A percentile compares a stretch with the other conserved stretches of the same genome.
These are phyloP conservation scores for Discostella stelligeroides DNA, from an alignment of 108 stramenopile species.

Conservation along the genomic window DNA sequence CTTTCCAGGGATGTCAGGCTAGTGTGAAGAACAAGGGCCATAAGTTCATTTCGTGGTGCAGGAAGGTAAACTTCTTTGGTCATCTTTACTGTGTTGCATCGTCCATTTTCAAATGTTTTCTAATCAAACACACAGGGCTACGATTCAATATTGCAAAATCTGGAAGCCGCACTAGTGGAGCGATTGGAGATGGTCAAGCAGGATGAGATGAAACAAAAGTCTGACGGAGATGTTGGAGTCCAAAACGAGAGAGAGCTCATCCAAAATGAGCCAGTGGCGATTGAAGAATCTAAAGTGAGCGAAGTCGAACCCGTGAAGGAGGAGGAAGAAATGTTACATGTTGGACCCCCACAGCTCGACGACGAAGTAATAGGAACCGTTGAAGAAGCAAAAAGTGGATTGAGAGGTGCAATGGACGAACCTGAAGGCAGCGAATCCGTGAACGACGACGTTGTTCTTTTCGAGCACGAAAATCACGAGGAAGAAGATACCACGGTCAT, in stretches of 20 bases:
- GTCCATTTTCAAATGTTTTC: neutral
- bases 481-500: too few relatives aligned
- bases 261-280: too few relatives aligned
- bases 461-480: neutral
- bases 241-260: conserved; percentile 1
- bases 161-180: conserved; percentile 1
- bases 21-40: conserved; percentile 4
- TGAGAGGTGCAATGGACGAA: neutral
- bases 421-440: neutral
- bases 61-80: neutral
- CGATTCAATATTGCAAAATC: conserved; percentile 16
- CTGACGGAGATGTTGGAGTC: neutral
- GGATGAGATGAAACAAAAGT: neutral
- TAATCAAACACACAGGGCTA: neutral
- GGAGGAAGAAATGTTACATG: neutral
- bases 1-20: conserved; percentile 30
- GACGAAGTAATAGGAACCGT: neutral
- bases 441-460: neutral
- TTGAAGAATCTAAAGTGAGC: neutral
- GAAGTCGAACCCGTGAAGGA: neutral
- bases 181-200: neutral
- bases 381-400: neutral
- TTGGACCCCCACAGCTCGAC: neutral
- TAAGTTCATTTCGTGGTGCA: conserved; percentile 5
- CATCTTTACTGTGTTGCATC: neutral